Evolutionary conservation across 768 basidiomycete genomes (phyloP).

Genomic region (Agaricus sinodeliciosus): DNA sequence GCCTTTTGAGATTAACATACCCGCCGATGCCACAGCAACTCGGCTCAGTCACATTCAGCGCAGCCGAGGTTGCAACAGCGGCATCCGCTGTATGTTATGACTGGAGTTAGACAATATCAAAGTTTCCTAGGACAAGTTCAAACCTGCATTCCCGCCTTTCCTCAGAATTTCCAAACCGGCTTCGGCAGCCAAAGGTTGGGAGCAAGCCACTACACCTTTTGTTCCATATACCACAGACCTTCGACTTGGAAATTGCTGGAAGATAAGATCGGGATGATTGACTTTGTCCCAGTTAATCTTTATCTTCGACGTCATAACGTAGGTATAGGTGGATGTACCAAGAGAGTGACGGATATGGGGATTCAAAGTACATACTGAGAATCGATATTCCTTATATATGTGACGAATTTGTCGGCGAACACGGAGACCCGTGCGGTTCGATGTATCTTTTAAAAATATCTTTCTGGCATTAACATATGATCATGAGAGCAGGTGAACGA

Average conservation of each 20-base stretch:
- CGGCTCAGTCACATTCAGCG: slow-evolving; percentile 87
- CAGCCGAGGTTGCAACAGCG: slow-evolving; percentile 89
- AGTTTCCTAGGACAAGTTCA: slow-evolving; percentile 7
- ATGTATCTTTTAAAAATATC: no score
- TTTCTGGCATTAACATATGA: no score
- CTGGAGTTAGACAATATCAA: background rate
- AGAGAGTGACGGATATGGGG: no score
- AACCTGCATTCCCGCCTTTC: slow-evolving; percentile 94
- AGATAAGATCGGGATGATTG: slow-evolving; percentile 55
- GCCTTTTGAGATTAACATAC: slow-evolving; percentile 29
- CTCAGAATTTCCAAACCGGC: slow-evolving; percentile 89
- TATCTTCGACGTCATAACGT: slow-evolving; percentile 27
- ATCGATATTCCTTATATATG: background rate
- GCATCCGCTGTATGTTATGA: slow-evolving; percentile 61
- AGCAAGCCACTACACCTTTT: slow-evolving; percentile 82
- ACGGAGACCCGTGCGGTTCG: background rate
- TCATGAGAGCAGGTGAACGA: background rate
- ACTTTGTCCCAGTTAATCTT: slow-evolving; percentile 52
- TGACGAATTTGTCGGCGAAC: background rate
- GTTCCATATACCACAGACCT: slow-evolving; percentile 82
- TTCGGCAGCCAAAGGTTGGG: slow-evolving; percentile 87
- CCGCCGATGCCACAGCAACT: slow-evolving; percentile 91
- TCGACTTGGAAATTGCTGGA: slow-evolving; percentile 75
- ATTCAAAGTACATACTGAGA: background rate
- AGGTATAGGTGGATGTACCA: background rate